A percentile compares a stretch with the other conserved stretches of the same genome.
These are phyloP conservation scores for Pezicula neosporulosa DNA, from an alignment of 2,329 filamentous ascomycete species.

Conservation along the genomic window DNA sequence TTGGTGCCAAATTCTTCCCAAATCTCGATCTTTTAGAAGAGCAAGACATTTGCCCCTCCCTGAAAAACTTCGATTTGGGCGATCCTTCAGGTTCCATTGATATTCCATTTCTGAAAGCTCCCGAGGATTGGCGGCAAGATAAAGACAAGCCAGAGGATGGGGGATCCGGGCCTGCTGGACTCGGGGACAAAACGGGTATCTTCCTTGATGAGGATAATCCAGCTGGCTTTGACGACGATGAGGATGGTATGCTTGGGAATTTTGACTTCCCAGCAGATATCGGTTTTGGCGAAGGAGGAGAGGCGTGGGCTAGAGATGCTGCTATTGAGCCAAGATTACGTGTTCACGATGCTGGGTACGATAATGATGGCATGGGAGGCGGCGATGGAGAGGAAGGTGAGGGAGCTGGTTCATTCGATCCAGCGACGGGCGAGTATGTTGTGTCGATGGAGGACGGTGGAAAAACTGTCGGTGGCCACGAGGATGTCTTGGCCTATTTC, in stretches of 20 bases:
- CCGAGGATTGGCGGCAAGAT: conserved; percentile 79
- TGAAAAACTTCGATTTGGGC: conserved; percentile 91
- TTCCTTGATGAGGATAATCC: conserved; percentile 86
- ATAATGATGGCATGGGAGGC: conserved; percentile 48
- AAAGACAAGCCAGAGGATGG: conserved; percentile 55
- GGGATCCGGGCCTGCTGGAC: conserved; percentile 32
- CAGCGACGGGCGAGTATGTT: conserved; percentile 68
- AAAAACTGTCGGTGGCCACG: conserved; percentile 65
- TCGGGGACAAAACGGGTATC: conserved; percentile 71
- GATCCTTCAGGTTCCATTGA: conserved; percentile 81
- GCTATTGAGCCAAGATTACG: conserved; percentile 83
- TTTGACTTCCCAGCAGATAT: conserved; percentile 55
- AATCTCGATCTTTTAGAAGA: conserved; percentile 73
- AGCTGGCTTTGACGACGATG: conserved; percentile 78
- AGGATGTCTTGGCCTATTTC: conserved; percentile 97
- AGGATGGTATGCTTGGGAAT: conserved; percentile 63
- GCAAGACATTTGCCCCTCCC: conserved; percentile 89
- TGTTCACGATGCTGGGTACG: conserved; percentile 63
- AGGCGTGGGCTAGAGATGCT: conserved; percentile 73
- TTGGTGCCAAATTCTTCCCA: conserved; percentile 83
- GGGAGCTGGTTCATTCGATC: conserved; percentile 55
- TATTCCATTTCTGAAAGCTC: conserved; percentile 86
- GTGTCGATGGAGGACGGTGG: conserved; percentile 74
- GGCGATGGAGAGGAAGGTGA: conserved; percentile 47
- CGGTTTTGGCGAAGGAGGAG: background rate